These are phyloP conservation scores for Penicillium hesseltinei DNA, from an alignment of 2,329 filamentous ascomycete genomes.

Conservation along the genomic window DNA sequence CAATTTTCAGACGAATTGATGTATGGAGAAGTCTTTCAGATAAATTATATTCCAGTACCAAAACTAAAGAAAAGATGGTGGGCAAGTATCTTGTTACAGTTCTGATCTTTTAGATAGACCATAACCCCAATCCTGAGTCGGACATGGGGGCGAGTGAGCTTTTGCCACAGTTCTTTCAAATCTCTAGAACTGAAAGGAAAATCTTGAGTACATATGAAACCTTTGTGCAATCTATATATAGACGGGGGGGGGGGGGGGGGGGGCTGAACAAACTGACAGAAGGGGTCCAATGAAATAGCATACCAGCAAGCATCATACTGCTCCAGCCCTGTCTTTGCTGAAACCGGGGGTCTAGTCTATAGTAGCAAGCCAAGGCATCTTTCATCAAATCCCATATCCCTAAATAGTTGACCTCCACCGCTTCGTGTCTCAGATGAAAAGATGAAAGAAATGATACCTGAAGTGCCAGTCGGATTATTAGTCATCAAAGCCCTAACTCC, in stretches of 20 bases:
- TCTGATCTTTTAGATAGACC: neutral
- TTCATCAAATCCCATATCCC: too few species aligned
- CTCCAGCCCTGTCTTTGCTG: too few species aligned
- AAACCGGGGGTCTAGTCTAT: too few species aligned
- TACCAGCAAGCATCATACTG: too few species aligned
- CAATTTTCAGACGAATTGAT: neutral
- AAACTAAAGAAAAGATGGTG: neutral
- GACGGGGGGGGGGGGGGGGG: too few species aligned
- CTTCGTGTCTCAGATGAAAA: too few species aligned
- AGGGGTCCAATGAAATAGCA: neutral
- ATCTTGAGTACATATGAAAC: too few species aligned
- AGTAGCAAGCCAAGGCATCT: too few species aligned
- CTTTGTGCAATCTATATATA: neutral
- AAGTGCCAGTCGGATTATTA: neutral
- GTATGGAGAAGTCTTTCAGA: neutral
- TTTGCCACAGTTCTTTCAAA: neutral
- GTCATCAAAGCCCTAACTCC: neutral
- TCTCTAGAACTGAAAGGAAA: neutral
- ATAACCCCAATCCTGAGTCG: neutral
- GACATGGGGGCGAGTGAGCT: neutral
- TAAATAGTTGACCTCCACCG: too few species aligned
- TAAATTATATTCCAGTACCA: neutral
- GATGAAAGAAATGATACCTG: too few species aligned
- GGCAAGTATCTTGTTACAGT: neutral
- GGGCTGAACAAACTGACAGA: neutral